Evolutionary conservation across 352 stramenopile species (phyloP).

Genomic region (Globisporangium uncinulatum): DNA sequence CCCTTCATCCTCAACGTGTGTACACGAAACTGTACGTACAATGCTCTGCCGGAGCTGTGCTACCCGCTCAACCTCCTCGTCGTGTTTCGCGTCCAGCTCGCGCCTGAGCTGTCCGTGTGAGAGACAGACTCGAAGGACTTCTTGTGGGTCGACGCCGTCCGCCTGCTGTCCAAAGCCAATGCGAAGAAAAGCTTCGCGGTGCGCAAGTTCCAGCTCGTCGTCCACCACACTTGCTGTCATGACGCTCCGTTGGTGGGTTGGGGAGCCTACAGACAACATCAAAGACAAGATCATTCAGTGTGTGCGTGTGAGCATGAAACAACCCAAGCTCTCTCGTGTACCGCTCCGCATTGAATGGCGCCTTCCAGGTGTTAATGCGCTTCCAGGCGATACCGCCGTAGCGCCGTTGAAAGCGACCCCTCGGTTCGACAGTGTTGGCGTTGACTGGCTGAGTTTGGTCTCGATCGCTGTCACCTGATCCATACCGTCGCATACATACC

Average conservation of each 20-base stretch:
- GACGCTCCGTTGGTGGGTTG: conserved; percentile 5
- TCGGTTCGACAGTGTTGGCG: background rate
- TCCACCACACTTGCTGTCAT: background rate
- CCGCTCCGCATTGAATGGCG: conserved; percentile 2
- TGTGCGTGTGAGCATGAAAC: too few relatives aligned
- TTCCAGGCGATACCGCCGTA: background rate
- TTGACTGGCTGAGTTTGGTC: conserved; percentile 3
- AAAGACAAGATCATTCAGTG: background rate
- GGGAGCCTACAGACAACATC: conserved; percentile 1
- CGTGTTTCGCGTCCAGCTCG: conserved; percentile 61
- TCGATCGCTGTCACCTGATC: conserved; percentile 11
- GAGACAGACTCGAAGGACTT: conserved; percentile 61
- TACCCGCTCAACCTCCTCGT: conserved; percentile 52
- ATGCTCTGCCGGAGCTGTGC: conserved; percentile 47
- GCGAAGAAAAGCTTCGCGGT: conserved; percentile 56
- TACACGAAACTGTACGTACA: conserved; percentile 21
- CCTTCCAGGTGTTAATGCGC: background rate
- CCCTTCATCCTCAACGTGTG: background rate
- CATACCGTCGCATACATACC: background rate
- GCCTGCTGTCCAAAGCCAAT: conserved; percentile 58
- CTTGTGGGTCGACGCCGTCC: conserved; percentile 53
- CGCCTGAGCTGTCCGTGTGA: conserved; percentile 63
- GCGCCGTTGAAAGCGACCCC: background rate
- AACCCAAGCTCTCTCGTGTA: background rate
- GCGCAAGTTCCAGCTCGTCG: conserved; percentile 17